Percentiles rank a stretch among this genome's conserved stretches.
phyloP scores from a whole-genome alignment of 2,329 filamentous ascomycete genomes.

The Clonostachys chloroleuca region DNA sequence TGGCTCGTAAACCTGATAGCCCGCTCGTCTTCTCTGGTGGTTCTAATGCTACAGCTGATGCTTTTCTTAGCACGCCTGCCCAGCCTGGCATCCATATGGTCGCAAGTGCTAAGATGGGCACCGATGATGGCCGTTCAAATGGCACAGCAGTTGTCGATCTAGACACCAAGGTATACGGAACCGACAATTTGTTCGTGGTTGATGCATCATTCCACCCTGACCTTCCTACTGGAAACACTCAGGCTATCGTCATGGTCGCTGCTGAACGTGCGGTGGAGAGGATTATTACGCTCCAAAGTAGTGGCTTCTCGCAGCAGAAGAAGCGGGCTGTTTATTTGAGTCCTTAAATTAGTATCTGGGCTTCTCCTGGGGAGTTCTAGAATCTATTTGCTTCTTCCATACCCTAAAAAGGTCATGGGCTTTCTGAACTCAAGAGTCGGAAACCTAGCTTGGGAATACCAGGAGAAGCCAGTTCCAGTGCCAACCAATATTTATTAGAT shows the following conservation, averaged over 20 bases:
- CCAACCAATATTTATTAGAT: no score
- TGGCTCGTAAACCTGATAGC: constrained; percentile 12
- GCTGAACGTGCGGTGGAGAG: constrained; percentile 14
- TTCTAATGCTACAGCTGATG: constrained; percentile 13
- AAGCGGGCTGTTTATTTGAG: no score
- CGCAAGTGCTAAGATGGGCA: constrained; percentile 20
- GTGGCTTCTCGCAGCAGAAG: no score
- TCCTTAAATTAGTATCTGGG: no score
- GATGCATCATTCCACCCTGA: constrained; percentile 22
- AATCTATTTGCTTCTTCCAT: no score
- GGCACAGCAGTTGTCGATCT: constrained; percentile 16
- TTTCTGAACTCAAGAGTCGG: no score
- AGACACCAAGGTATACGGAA: constrained; percentile 20
- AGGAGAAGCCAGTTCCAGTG: no score
- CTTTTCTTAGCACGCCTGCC: constrained; percentile 10
- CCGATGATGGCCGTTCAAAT: constrained; percentile 17
- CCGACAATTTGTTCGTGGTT: constrained; percentile 20
- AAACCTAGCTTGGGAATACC: no score
- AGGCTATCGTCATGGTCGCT: constrained; percentile 16
- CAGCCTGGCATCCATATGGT: constrained; percentile 18
- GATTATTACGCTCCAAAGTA: constrained; percentile 6
- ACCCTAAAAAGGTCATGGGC: no score
- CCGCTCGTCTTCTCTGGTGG: constrained; percentile 6
- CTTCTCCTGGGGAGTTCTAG: no score
- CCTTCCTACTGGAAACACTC: constrained; percentile 16